Evolutionary conservation across 768 basidiomycete species (phyloP).

Genomic region (Trametes cingulata): DNA sequence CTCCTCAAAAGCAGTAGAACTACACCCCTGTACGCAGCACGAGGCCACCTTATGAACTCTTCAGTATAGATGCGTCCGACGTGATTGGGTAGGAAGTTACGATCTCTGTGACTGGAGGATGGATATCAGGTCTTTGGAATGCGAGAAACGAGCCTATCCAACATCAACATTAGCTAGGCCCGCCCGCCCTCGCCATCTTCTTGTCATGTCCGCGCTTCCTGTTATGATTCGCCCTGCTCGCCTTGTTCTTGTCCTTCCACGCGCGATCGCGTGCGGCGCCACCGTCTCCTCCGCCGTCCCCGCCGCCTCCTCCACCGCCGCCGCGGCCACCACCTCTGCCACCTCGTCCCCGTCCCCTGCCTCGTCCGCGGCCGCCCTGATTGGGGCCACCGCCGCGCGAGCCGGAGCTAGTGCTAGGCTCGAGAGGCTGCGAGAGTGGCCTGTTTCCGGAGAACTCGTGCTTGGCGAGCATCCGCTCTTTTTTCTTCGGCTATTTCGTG

Average conservation of each 20-base stretch:
- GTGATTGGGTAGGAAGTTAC: no score
- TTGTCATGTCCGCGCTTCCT: slow-evolving; percentile 86
- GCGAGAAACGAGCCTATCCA: no score
- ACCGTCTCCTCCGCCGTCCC: slow-evolving; percentile 39
- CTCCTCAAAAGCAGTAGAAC: background rate
- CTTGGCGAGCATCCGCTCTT: slow-evolving; percentile 72
- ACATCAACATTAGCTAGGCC: slow-evolving; percentile 24
- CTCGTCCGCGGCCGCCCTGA: slow-evolving; percentile 40
- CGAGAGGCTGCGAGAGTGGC: slow-evolving; percentile 6
- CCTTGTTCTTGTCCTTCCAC: slow-evolving; percentile 77
- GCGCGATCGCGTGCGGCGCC: slow-evolving; percentile 57
- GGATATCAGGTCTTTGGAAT: no score
- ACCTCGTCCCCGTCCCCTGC: slow-evolving; percentile 32
- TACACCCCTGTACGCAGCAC: background rate
- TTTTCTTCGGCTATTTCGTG: slow-evolving; percentile 58
- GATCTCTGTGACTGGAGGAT: no score
- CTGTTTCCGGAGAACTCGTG: slow-evolving; percentile 77
- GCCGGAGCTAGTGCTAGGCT: background rate
- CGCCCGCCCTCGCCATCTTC: slow-evolving; percentile 76
- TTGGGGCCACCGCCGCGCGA: slow-evolving; percentile 36
- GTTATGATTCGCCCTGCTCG: slow-evolving; percentile 68
- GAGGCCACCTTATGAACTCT: no score
- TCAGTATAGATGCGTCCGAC: no score
- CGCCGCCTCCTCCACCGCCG: slow-evolving; percentile 44
- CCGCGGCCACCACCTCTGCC: slow-evolving; percentile 39